Percentiles rank a stretch among this genome's conserved stretches.
These are phyloP conservation scores for Drechmeria coniospora DNA, from an alignment of 2,329 filamentous ascomycete species.

Conservation along the genomic window DNA sequence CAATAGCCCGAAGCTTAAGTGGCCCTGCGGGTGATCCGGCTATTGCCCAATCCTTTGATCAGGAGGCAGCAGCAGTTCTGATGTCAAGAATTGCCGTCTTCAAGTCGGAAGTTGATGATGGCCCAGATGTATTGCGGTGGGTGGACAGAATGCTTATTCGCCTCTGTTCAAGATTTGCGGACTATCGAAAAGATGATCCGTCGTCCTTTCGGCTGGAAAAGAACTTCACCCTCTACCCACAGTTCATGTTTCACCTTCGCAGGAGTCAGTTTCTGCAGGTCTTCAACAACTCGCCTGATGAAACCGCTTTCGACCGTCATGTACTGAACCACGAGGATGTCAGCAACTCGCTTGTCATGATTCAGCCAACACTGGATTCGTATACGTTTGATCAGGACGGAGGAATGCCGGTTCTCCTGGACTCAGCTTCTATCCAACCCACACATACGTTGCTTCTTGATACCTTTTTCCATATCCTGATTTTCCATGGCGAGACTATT, in stretches of 20 bases:
- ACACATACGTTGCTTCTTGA: constrained; percentile 88
- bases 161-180: constrained; percentile 88
- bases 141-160: constrained; percentile 97
- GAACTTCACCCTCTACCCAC: constrained; percentile 97
- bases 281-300: constrained; percentile 98
- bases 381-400: constrained; percentile 96
- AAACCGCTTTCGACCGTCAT: constrained; percentile 97
- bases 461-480: constrained; percentile 98
- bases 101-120: constrained; percentile 96
- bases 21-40: constrained; percentile 88
- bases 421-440: constrained; percentile 90
- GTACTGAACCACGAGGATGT: constrained; percentile 96
- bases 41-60: constrained; percentile 93
- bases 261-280: constrained; percentile 96
- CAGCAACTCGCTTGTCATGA: constrained; percentile 95
- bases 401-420: constrained; percentile 80
- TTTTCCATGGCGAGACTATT: constrained; percentile 96
- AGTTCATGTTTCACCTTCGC: constrained; percentile 99
- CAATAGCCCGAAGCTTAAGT: constrained; percentile 78
- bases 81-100: constrained; percentile 99
- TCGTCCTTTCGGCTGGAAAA: constrained; percentile 94
- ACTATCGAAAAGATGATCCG: constrained; percentile 95
- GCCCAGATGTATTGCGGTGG: constrained; percentile 95
- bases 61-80: constrained; percentile 90
- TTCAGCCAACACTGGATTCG: constrained; percentile 91